These are phyloP conservation scores for Xerocomellus intermedius DNA, from an alignment of 768 basidiomycete genomes.

Conservation along the genomic window DNA sequence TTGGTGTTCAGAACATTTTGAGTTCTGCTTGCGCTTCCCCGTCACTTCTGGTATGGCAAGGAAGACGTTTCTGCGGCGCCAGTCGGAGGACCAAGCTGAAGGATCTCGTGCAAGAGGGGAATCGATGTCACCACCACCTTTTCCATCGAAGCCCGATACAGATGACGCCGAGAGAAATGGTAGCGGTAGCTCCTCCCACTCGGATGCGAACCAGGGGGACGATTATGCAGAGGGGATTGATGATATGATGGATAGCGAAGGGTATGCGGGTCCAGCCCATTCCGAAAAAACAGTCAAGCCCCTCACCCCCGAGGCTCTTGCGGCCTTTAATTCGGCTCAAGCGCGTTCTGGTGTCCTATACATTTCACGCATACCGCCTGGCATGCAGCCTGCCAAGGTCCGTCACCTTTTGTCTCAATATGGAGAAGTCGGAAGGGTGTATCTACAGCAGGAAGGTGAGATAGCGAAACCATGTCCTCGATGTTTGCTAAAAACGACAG, in stretches of 20 bases:
- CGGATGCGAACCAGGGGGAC: slow-evolving; percentile 23
- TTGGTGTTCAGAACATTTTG: not conserved
- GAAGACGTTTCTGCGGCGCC: not conserved
- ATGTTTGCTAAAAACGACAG: not conserved
- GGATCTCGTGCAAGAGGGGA: not conserved
- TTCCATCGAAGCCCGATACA: not conserved
- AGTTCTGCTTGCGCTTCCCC: not conserved
- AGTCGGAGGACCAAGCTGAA: not conserved
- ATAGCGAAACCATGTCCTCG: not conserved
- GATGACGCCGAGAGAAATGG: not conserved
- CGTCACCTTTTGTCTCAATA: slow-evolving; percentile 88
- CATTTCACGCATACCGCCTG: slow-evolving; percentile 94
- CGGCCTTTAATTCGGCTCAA: slow-evolving; percentile 70
- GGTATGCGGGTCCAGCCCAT: slow-evolving; percentile 49
- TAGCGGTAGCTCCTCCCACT: not conserved
- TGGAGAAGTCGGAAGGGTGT: slow-evolving; percentile 90
- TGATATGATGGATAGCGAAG: slow-evolving; percentile 49
- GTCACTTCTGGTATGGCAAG: slow-evolving; percentile 4
- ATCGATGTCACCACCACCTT: not conserved
- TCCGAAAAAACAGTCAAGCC: slow-evolving; percentile 61
- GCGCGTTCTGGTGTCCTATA: slow-evolving; percentile 85
- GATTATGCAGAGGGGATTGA: slow-evolving; percentile 28
- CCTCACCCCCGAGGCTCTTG: slow-evolving; percentile 70
- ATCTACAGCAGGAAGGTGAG: slow-evolving; percentile 89
- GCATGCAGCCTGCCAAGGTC: slow-evolving; percentile 96